Conservation (phyloP, 75 land plant genomes). For the Isoetes taiwanensis region DNA sequence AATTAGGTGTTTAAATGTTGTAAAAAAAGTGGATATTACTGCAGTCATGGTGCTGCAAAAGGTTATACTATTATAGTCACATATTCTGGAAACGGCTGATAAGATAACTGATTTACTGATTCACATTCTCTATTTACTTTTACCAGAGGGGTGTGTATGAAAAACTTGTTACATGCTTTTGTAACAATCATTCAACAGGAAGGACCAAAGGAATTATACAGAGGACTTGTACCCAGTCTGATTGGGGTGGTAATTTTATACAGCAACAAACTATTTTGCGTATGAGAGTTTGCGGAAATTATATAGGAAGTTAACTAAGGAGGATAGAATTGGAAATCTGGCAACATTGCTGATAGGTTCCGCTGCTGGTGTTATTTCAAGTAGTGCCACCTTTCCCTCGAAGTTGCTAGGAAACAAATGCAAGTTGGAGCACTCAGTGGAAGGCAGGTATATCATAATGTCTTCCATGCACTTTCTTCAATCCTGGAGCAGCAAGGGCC, state of each 20-base stretch:
- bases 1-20: too few relatives aligned
- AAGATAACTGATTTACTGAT: not conserved
- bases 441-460: conserved; percentile 13
- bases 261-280: conserved; percentile 24
- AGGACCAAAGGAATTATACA: conserved; percentile 20
- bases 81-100: too few relatives aligned
- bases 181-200: conserved; percentile 10
- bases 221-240: conserved; percentile 23
- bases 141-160: conserved; percentile 3
- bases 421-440: conserved; percentile 25
- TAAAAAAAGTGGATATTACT: too few relatives aligned
- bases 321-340: conserved; percentile 10
- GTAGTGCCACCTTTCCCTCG: conserved; percentile 25
- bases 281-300: conserved; percentile 22
- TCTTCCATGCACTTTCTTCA: conserved; percentile 10
- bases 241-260: conserved; percentile 28
- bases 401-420: conserved; percentile 33
- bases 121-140: not conserved
- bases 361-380: conserved; percentile 20
- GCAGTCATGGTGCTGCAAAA: too few relatives aligned
- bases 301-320: conserved; percentile 11
- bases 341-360: conserved; percentile 23
- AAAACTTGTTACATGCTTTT: conserved; percentile 9
- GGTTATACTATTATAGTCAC: too few relatives aligned
- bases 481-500: conserved; percentile 19